A percentile compares a stretch with the other conserved stretches of the same genome.
phyloP scores from a whole-genome alignment of 257 asterid species.

The Solanum raphanifolium region DNA sequence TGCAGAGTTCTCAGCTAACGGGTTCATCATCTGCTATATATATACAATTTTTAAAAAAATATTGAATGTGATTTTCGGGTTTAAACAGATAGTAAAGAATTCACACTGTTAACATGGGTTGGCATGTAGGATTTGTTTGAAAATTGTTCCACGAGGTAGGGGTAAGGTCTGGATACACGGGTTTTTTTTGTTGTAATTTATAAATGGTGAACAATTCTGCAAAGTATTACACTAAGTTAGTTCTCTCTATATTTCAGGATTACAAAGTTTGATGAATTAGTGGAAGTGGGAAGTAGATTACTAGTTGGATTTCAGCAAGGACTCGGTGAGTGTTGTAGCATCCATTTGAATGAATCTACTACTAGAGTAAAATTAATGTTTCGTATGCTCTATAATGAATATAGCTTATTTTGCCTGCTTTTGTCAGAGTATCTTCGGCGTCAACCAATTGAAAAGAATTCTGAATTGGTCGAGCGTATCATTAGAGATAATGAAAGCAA shows the following conservation, averaged over 20 bases:
- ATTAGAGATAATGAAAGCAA: conserved; percentile 41
- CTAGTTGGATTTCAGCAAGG: conserved; percentile 62
- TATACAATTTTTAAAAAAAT: neutral
- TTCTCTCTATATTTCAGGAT: conserved; percentile 30
- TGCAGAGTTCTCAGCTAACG: neutral
- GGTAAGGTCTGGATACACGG: neutral
- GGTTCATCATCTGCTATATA: neutral
- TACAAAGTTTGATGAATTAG: conserved; percentile 53
- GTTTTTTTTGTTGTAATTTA: too few relatives aligned
- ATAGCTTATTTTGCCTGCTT: neutral
- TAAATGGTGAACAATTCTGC: neutral
- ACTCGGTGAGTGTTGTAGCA: conserved; percentile 34
- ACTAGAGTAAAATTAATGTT: neutral
- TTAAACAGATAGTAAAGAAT: neutral
- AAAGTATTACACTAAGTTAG: neutral
- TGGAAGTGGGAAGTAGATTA: conserved; percentile 34
- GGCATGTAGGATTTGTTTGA: neutral
- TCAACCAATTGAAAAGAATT: conserved; percentile 31
- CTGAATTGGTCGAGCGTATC: conserved; percentile 37
- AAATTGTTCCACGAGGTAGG: neutral
- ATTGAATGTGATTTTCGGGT: neutral
- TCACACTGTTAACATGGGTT: neutral
- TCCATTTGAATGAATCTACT: neutral
- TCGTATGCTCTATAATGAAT: neutral
- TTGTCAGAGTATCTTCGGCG: conserved; percentile 40